Base-by-base conservation (phyloP, 306 rosid genomes). In the Dryas alaskensis region DNA sequence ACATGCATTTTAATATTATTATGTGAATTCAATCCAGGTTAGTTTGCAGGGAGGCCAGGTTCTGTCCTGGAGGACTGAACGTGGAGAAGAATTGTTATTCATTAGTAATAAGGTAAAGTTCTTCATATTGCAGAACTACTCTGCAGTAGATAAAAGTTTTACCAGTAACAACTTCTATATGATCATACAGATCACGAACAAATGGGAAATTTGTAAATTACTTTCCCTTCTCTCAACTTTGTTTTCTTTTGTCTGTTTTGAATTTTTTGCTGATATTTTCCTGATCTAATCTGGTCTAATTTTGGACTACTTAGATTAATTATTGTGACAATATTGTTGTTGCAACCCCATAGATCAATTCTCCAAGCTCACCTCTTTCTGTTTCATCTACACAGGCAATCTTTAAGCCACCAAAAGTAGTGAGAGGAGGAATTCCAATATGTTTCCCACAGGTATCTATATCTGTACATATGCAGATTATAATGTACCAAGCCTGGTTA, bases 1-100 rank as follows among this genome's bases (percentile, higher is more conserved):
- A 53, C 37, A 47, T 61, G n/a, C 60, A 47, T 50, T 40, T 69
- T 62, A 25, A 59, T 64, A 40, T 14, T 53, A n/a, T 19, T 66
- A 40, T 54, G 14, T 74, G 67, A 67, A 62, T 55, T 14, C 10
- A 60, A 49, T 78, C 7, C 90, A 93, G 98, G 87, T 89, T 58
- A 94, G 97, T 76, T 81, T 94, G 85, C 82, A 89, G 22, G 99
- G 99, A 79, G 99, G 88, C 39, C 99, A 94, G 70, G 89, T 94
- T 84, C 86, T 86, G 81, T 94, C 99, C 0, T 92, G 97, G 99
- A 89, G 72, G 83, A 87, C 83, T 14, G 95, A 94, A 49, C 87
- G 83, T 4, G 86, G 83, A 3, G 93, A 92, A 62, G 99, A 92
- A 83, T 54, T 94, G 57, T 66, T 94, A 65, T 94, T 94, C 80